phyloP scores from a whole-genome alignment of 1,284 basidiomycete genomes.

The Apiotrichum siamense region DNA sequence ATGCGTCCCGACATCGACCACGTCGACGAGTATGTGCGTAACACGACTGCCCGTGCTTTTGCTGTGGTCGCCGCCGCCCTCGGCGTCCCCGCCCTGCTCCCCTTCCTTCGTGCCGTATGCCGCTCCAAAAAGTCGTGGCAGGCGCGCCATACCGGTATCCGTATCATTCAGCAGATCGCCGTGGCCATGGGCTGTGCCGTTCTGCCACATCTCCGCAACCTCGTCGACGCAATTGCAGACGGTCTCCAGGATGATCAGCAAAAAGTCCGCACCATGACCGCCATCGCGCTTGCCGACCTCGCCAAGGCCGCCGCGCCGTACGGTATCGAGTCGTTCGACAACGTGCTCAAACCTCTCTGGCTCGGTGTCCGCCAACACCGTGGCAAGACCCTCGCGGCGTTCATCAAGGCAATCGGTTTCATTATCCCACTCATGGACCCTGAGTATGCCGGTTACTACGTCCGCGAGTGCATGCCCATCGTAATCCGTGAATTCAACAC shows the following conservation, averaged over 20 bases:
- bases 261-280: slow-evolving; percentile 99
- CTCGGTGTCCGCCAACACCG: slow-evolving; percentile 95
- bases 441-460: slow-evolving; percentile 96
- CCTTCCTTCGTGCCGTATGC: slow-evolving; percentile 97
- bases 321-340: slow-evolving; percentile 99
- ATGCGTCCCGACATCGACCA: slow-evolving; percentile 99
- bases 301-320: slow-evolving; percentile 97
- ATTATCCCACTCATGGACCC: slow-evolving; percentile 99
- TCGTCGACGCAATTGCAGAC: slow-evolving; percentile 94
- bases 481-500: slow-evolving; percentile 99
- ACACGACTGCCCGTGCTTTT: slow-evolving; percentile 97
- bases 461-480: slow-evolving; percentile 94
- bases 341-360: slow-evolving; percentile 97
- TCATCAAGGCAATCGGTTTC: slow-evolving; percentile 98
- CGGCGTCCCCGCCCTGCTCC: slow-evolving; percentile 92
- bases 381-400: slow-evolving; percentile 95
- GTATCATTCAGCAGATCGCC: slow-evolving; percentile 98
- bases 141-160: slow-evolving; percentile 96
- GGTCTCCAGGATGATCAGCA: slow-evolving; percentile 97
- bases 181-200: slow-evolving; percentile 99
- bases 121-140: slow-evolving; percentile 99
- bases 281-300: slow-evolving; percentile 87
- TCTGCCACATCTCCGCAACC: slow-evolving; percentile 89
- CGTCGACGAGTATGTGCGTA: slow-evolving; percentile 98
- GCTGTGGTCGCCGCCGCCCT: slow-evolving; percentile 98